Percentiles rank a stretch among this genome's conserved stretches.
phyloP scores from a whole-genome alignment of 257 asterid species.

The Penstemon eatonii region DNA sequence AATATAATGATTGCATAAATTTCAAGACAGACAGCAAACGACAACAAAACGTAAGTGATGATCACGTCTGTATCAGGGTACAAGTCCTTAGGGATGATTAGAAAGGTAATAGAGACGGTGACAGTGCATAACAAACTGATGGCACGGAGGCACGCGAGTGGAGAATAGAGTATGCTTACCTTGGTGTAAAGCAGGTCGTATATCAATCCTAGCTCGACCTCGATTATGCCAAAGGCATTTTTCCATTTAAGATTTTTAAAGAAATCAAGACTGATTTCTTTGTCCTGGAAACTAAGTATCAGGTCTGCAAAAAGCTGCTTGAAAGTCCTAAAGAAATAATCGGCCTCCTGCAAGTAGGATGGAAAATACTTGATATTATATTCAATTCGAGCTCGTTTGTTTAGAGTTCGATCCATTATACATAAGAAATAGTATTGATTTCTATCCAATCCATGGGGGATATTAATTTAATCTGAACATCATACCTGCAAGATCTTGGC shows the following conservation, averaged over 20 bases:
- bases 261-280: conserved; percentile 22
- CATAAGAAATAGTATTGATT: too few species aligned
- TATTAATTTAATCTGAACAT: too few species aligned
- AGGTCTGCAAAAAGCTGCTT: conserved; percentile 38
- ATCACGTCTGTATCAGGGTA: conserved; percentile 13
- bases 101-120: conserved; percentile 6
- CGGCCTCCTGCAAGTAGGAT: conserved; percentile 13
- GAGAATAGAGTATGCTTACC: conserved; percentile 12
- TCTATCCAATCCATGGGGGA: too few species aligned
- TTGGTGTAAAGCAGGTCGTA: conserved; percentile 38
- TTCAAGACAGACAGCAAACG: conserved; percentile 31
- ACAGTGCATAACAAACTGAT: not conserved
- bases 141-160: conserved; percentile 2
- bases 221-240: conserved; percentile 33
- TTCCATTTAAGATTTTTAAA: conserved; percentile 13
- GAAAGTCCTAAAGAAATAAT: conserved; percentile 32
- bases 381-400: too few species aligned
- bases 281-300: conserved; percentile 42
- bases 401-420: too few species aligned
- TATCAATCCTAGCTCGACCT: conserved; percentile 38
- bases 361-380: too few species aligned
- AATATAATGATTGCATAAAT: conserved; percentile 23
- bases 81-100: not conserved
- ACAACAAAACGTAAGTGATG: conserved; percentile 29
- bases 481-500: not conserved